Percentiles rank a stretch among this genome's conserved stretches.
phyloP scores from a whole-genome alignment of 2,329 filamentous ascomycete species.

The Trichophaea hybrida region DNA sequence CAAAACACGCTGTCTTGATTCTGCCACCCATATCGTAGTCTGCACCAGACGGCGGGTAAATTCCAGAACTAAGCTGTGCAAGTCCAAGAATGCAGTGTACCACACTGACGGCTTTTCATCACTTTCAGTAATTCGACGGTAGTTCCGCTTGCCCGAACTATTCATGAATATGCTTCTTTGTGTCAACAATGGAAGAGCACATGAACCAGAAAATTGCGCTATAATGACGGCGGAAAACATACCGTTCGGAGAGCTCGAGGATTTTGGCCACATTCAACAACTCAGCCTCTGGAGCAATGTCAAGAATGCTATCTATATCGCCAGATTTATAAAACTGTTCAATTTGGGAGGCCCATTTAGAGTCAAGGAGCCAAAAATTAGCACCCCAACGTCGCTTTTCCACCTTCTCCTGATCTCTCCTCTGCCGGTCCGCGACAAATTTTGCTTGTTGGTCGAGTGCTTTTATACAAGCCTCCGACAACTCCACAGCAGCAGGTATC shows the following conservation, averaged over 20 bases:
- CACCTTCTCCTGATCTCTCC: slow-evolving; percentile 8
- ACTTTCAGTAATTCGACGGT: neutral
- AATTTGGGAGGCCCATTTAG: slow-evolving; percentile 4
- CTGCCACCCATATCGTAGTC: slow-evolving; percentile 18
- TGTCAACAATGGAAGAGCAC: neutral
- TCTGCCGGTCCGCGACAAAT: slow-evolving; percentile 9
- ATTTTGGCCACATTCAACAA: slow-evolving; percentile 16
- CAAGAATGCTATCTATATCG: slow-evolving; percentile 6
- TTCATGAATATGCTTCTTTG: slow-evolving; percentile 20
- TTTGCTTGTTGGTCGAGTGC: slow-evolving; percentile 18
- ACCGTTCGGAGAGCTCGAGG: slow-evolving; percentile 16
- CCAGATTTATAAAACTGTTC: slow-evolving; percentile 13
- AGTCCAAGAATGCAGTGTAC: slow-evolving; percentile 14
- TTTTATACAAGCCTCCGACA: slow-evolving; percentile 16
- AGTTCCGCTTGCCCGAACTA: slow-evolving; percentile 12
- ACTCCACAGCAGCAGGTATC: slow-evolving; percentile 19
- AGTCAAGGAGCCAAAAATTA: slow-evolving; percentile 15
- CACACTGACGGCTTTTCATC: slow-evolving; percentile 16
- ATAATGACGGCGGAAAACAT: neutral
- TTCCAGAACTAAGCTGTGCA: slow-evolving; percentile 15
- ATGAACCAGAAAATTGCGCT: neutral
- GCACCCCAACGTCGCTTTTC: slow-evolving; percentile 15
- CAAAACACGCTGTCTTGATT: slow-evolving; percentile 10
- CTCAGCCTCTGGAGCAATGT: slow-evolving; percentile 19
- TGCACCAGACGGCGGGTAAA: slow-evolving; percentile 18